These are phyloP conservation scores for Heritiera fomes DNA, from an alignment of 345 rosid species.

Conservation along the genomic window DNA sequence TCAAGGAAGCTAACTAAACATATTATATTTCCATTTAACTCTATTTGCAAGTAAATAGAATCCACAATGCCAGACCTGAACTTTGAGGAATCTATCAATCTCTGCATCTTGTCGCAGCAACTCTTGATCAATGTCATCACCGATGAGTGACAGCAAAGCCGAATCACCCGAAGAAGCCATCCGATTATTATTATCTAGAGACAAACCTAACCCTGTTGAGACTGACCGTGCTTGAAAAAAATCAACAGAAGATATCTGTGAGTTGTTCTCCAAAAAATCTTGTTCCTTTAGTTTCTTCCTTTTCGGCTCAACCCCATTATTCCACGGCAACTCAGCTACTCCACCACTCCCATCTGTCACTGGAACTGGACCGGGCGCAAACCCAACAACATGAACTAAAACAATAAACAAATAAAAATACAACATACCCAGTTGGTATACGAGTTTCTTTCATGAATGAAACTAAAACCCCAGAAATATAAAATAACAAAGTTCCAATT, in stretches of 20 bases:
- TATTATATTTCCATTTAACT: background rate
- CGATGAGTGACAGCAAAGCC: constrained; percentile 55
- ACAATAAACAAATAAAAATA: background rate
- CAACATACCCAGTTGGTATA: background rate
- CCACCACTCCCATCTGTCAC: constrained; percentile 53
- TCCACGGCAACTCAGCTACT: constrained; percentile 60
- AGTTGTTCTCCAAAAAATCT: constrained; percentile 69
- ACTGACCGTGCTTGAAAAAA: constrained; percentile 65
- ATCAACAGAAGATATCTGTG: constrained; percentile 74
- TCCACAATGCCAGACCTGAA: constrained; percentile 48
- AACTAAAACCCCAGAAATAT: constrained; percentile 3
- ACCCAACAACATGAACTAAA: constrained; percentile 76
- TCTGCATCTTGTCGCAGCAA: constrained; percentile 69
- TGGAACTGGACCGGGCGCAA: constrained; percentile 66
- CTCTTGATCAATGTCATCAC: constrained; percentile 66
- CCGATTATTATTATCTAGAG: constrained; percentile 60
- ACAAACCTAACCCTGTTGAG: constrained; percentile 83
- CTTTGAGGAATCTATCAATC: constrained; percentile 71
- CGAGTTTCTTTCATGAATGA: background rate
- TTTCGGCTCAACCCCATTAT: constrained; percentile 56
- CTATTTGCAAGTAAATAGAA: constrained; percentile 6
- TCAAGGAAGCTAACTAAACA: constrained; percentile 2
- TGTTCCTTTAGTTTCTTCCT: constrained; percentile 64
- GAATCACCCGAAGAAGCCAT: constrained; percentile 63
- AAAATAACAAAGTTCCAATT: constrained; percentile 2